These are phyloP conservation scores for Phytopythium mirpurense DNA, from an alignment of 352 stramenopile species.

Conservation along the genomic window DNA sequence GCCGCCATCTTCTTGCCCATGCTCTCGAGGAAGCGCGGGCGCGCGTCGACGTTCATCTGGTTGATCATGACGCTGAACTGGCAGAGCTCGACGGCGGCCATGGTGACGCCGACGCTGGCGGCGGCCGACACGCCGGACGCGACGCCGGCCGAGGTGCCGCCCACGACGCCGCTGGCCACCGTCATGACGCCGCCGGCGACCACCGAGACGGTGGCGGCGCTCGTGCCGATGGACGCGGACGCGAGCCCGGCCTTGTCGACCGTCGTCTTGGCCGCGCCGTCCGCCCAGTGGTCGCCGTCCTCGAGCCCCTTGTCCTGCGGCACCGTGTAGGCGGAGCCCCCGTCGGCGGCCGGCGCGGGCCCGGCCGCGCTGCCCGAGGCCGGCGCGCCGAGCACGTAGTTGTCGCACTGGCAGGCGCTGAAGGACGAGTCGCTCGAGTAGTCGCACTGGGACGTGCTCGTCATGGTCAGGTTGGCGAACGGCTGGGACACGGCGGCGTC, in stretches of 20 bases:
- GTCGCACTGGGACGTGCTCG: slow-evolving; percentile 39
- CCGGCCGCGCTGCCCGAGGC: slow-evolving; percentile 13
- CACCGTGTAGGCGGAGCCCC: slow-evolving; percentile 21
- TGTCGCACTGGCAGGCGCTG: slow-evolving; percentile 52
- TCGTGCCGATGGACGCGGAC: slow-evolving; percentile 42
- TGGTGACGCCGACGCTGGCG: slow-evolving; percentile 59
- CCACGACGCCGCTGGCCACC: slow-evolving; percentile 50
- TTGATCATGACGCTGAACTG: slow-evolving; percentile 84
- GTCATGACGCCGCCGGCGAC: slow-evolving; percentile 57
- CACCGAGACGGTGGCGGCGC: slow-evolving; percentile 55
- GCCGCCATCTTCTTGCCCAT: slow-evolving; percentile 72
- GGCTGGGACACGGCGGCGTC: slow-evolving; percentile 27
- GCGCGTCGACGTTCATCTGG: slow-evolving; percentile 79
- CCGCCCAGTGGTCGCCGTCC: slow-evolving; percentile 60
- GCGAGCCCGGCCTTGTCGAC: slow-evolving; percentile 73
- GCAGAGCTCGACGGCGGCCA: slow-evolving; percentile 69
- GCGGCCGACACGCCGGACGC: slow-evolving; percentile 48
- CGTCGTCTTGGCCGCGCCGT: slow-evolving; percentile 42
- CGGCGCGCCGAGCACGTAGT: slow-evolving; percentile 17
- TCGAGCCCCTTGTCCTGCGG: slow-evolving; percentile 55
- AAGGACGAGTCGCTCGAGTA: slow-evolving; percentile 60
- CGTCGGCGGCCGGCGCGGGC: slow-evolving; percentile 8
- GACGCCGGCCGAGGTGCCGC: slow-evolving; percentile 48
- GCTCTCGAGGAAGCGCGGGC: slow-evolving; percentile 64
- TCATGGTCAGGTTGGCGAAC: slow-evolving; percentile 55